Base-by-base conservation (phyloP, 2,329 filamentous ascomycete genomes). In the Epichloe uncinata region DNA sequence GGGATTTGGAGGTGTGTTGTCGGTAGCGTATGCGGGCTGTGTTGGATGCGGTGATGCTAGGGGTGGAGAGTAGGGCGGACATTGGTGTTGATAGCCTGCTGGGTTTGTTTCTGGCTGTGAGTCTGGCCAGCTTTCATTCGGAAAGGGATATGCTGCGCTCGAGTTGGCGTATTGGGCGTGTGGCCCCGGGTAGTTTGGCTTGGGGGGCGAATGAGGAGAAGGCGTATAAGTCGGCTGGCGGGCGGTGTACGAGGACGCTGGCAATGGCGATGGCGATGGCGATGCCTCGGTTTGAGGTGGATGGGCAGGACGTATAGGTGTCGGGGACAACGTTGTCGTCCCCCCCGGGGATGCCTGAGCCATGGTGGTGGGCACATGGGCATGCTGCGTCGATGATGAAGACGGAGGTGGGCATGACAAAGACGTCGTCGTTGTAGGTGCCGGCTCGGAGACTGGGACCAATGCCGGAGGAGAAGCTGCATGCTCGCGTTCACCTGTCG, bases 151-250 rank as follows among this genome's bases (percentile, higher is more conserved):
- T 13, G 49, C 47, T 9, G 8, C 26, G 26, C 26, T 9, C 12
- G 43, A 30, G 4, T 42, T 30, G 12, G 53, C 41, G n/a, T 54
- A 45, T 4, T 52, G 52, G 26, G 34, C 16, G 2, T 52, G 52
- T 33, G 52, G 54, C 12, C 48, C 45, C 20, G 48, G 48, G n/a
- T 22, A 16, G 45, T 13, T 16, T 22, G 54, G 48, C 20, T 52
- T 53, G 18, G 22, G 54, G 49, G 46, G 43, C 20, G 52, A 38
- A 15, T 51, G 16, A 35, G 46, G 41, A 12, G 45, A 45, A 3
- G 52, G 33, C 30, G 51, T 52, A 50, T 55, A 55, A 2, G 53
- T 56, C 34, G 47, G 45, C 34, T 48, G 54, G 4, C 45, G 48
- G 4, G 47, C 34, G 36, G 42, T 22, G 36, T 53, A 46, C 12